Base-by-base conservation (phyloP, 208 protist genomes). In the Leishmania amazonensis region DNA sequence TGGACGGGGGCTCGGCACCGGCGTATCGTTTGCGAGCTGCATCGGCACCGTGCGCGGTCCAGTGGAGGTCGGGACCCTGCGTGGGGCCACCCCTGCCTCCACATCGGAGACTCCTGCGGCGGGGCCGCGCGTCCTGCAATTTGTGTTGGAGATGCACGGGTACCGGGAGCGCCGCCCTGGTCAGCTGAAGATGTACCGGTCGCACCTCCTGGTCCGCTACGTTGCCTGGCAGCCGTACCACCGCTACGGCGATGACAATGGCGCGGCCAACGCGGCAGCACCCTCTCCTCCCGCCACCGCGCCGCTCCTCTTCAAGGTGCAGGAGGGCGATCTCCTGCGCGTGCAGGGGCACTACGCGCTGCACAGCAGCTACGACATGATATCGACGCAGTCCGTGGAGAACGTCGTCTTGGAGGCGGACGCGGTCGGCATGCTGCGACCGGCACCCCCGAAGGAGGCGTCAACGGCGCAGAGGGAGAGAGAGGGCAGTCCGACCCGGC, bases 371-470 rank as follows among this genome's bases (percentile, higher is more conserved):
- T 94, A 88, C 85, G 93, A 96, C 85, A 80, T 94, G 80, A 78
- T 95, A 19, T 93, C 93, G 35, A 96, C 94, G 83, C 85, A 85
- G 75, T 76, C 80, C 7, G 79, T 92, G 11, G 93, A 96, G 80
- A 94, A 95, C 75, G 76, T 83, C 28, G 87, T 95, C n/a, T 70
- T 96, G 67, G 90, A 96, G 49, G 93, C 91, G 19, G 88, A 88
- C n/a, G 76, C 80, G 28, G 76, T 96, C 38, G 90, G 89, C 24
- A 76, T 94, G 68, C 80, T 96, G 77, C 79, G 80, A 35, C 28
- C n/a, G 47, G 74, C 77, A 38, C 28, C 54, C 1, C 38, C 38
- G n/a, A 9, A 31, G n/a, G n/a, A 38, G 5, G 13, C n/a, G 3
- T 15, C 60, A 38, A 17, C n/a, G n/a, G 60, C 28, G 60, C 60